These are phyloP conservation scores for Inonotus obliquus DNA, from an alignment of 1,284 basidiomycete genomes.

Conservation along the genomic window DNA sequence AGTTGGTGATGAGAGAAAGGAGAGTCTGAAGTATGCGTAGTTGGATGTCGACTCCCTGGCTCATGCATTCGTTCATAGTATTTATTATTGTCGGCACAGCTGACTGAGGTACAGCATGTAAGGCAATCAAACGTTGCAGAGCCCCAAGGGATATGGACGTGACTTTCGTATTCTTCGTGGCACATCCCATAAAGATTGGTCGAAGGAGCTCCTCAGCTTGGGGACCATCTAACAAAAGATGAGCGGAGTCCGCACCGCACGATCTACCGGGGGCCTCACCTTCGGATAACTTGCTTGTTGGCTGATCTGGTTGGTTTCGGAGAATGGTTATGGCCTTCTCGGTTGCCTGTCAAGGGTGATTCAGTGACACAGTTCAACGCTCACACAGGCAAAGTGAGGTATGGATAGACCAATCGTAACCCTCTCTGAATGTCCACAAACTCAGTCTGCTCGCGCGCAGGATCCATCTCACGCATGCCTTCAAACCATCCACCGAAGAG, in stretches of 20 bases:
- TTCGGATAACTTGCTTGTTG: slow-evolving; percentile 54
- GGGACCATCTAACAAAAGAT: slow-evolving; percentile 54
- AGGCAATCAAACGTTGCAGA: slow-evolving; percentile 85
- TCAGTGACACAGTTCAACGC: not conserved
- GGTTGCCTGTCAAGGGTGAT: slow-evolving; percentile 51
- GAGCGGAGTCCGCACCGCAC: not conserved
- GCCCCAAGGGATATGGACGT: slow-evolving; percentile 89
- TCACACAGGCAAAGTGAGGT: not conserved
- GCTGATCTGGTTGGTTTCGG: slow-evolving; percentile 68
- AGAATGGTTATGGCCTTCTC: slow-evolving; percentile 81
- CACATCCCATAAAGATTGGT: slow-evolving; percentile 92
- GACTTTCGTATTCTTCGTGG: slow-evolving; percentile 91
- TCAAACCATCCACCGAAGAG: not conserved
- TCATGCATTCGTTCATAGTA: slow-evolving; percentile 83
- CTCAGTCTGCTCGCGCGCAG: not conserved
- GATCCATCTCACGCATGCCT: not conserved
- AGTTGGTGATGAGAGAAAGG: slow-evolving; percentile 85
- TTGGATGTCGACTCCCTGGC: slow-evolving; percentile 92
- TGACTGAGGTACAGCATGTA: slow-evolving; percentile 80
- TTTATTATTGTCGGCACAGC: slow-evolving; percentile 75
- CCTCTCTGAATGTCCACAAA: too few species aligned
- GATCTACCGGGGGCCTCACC: slow-evolving; percentile 38
- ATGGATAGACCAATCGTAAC: not conserved
- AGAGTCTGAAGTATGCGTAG: slow-evolving; percentile 88
- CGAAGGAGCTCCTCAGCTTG: slow-evolving; percentile 79